These are phyloP conservation scores for Kodamaea alishanica DNA, from an alignment of 1,139 yeast genomes.

Conservation along the genomic window DNA sequence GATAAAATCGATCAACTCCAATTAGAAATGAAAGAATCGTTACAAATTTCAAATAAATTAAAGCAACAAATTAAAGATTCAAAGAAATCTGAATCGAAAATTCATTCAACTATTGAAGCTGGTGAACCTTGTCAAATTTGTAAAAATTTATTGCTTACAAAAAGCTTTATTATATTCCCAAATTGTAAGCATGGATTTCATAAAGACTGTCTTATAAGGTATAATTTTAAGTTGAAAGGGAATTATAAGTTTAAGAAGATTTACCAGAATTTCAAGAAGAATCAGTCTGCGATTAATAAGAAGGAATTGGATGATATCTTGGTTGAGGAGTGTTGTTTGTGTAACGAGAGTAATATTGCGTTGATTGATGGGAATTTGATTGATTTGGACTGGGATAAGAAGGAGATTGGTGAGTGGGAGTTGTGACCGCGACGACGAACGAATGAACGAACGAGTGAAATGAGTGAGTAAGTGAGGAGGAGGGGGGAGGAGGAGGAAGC, in stretches of 20 bases:
- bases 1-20: slow-evolving; percentile 59
- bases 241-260: slow-evolving; percentile 67
- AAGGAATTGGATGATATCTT: slow-evolving; percentile 58
- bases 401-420: slow-evolving; percentile 27
- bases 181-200: slow-evolving; percentile 86
- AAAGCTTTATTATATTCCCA: slow-evolving; percentile 80
- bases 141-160: slow-evolving; percentile 58
- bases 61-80: slow-evolving; percentile 54
- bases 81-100: slow-evolving; percentile 33
- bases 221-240: slow-evolving; percentile 53
- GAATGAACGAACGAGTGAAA: no score
- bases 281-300: slow-evolving; percentile 17
- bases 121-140: slow-evolving; percentile 83
- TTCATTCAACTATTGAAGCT: slow-evolving; percentile 59
- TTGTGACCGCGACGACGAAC: slow-evolving; percentile 6
- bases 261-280: slow-evolving; percentile 21
- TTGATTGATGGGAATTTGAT: slow-evolving; percentile 54
- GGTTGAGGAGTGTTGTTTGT: slow-evolving; percentile 68
- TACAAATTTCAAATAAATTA: slow-evolving; percentile 59
- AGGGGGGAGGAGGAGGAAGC: no score
- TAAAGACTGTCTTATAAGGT: slow-evolving; percentile 73
- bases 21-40: slow-evolving; percentile 73
- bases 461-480: no score
- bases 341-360: slow-evolving; percentile 74
- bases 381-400: slow-evolving; percentile 21